Base-by-base conservation (phyloP, 1,284 basidiomycete genomes). In the Salmacisia buchloeana region DNA sequence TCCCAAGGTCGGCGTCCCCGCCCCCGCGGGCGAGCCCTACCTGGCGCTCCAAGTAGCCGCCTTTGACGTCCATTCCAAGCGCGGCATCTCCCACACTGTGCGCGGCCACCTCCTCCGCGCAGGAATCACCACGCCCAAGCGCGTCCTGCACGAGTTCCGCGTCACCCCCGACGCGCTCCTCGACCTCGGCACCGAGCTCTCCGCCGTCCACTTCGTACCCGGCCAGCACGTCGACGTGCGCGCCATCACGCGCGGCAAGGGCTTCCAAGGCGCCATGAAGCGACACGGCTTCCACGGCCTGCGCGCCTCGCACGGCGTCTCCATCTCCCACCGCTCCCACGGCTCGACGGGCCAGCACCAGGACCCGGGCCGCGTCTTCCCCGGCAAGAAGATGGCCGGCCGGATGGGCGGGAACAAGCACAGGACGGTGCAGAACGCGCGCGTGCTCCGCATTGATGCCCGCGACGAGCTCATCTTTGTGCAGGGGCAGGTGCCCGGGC, bases 321-420 rank as follows among this genome's bases (percentile, higher is more conserved):
- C 96, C 64, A 81, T 94, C 72, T 92, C 92, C 31, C 96, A 98
- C 85, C 89, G 96, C 79, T 89, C 90, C 29, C 87, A 88, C 49
- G 96, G 96, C 78, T 90, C 93, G 29, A 96, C 91, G 13, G 96
- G 96, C 82, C 90, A 90, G 76, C 91, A 96, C 81, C 77, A 78
- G 66, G 92, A 96, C 77, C 94, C 94, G 38, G 94, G 93, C 60
- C 87, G 93, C 78, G 85, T 97, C 15, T 92, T 91, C 83, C 94
- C 94, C 18, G 94, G 94, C 45, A 97, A 94, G 83, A 97, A 97
- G 84, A 98, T 97, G 94, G 88, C 94, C 9, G 96, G 94, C 54
- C 88, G 89, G 54, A 89, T 97, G 85, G 96, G 96, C 61, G 89
- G 87, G 65, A 72, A 69, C 56, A 65, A 69, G 61, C 69, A 73